Evolutionary conservation across 2,329 filamentous ascomycete species (phyloP).

Genomic region (Monilinia polystroma): DNA sequence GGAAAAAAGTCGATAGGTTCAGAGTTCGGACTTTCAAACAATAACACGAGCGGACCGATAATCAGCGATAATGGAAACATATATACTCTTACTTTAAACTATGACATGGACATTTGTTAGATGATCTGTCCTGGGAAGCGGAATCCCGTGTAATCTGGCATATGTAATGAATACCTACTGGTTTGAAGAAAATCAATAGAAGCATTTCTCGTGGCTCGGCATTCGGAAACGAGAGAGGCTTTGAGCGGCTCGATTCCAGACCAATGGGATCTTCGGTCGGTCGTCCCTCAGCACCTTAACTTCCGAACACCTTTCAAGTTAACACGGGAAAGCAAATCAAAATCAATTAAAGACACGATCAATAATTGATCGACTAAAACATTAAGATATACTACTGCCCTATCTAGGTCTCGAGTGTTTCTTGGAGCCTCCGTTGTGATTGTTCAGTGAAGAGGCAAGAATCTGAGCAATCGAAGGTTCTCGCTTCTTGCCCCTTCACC

Average conservation of each 20-base stretch:
- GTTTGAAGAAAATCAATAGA: neutral
- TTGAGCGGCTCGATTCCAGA: neutral
- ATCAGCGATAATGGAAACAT: neutral
- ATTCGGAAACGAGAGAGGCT: neutral
- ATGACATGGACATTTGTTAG: neutral
- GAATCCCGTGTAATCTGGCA: neutral
- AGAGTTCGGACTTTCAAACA: neutral
- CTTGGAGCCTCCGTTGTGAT: too few species aligned
- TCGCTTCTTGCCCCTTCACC: neutral
- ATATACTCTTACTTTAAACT: neutral
- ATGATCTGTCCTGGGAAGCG: neutral
- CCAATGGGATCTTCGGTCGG: constrained; percentile 6
- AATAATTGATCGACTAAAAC: too few species aligned
- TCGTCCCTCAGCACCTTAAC: neutral
- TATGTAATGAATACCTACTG: neutral
- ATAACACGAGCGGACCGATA: neutral
- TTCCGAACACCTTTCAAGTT: neutral
- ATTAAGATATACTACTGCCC: too few species aligned
- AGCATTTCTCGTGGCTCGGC: neutral
- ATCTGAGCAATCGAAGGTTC: neutral
- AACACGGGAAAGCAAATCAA: neutral
- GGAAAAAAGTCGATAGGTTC: neutral
- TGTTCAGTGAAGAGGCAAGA: too few species aligned
- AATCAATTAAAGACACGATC: too few species aligned
- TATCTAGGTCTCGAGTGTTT: too few species aligned